These are phyloP conservation scores for Kuraishia borneana DNA, from an alignment of 805 yeast species.

Conservation along the genomic window DNA sequence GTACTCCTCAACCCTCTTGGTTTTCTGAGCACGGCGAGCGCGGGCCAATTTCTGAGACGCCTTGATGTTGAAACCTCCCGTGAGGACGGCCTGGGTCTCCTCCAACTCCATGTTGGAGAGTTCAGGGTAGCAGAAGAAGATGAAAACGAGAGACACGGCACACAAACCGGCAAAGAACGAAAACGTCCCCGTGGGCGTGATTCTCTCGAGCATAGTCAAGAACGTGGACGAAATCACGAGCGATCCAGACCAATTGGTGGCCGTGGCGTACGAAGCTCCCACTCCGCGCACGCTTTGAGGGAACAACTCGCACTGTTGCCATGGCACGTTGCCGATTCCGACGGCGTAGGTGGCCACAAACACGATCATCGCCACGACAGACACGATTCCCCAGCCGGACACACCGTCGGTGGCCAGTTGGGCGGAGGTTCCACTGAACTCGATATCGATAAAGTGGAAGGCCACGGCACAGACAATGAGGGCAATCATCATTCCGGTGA, in stretches of 20 bases:
- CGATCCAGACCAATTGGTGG: slow-evolving; percentile 94
- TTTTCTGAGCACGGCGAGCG: slow-evolving; percentile 17
- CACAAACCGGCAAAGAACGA: slow-evolving; percentile 81
- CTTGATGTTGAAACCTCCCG: slow-evolving; percentile 80
- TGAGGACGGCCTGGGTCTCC: slow-evolving; percentile 74
- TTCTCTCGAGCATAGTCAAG: slow-evolving; percentile 85
- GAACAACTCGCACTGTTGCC: slow-evolving; percentile 96
- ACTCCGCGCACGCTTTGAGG: slow-evolving; percentile 90
- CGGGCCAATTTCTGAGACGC: slow-evolving; percentile 46
- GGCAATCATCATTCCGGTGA: slow-evolving; percentile 77
- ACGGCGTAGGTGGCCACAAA: slow-evolving; percentile 87
- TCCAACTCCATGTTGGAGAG: slow-evolving; percentile 83
- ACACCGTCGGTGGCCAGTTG: slow-evolving; percentile 34
- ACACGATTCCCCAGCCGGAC: slow-evolving; percentile 79
- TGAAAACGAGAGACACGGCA: slow-evolving; percentile 58
- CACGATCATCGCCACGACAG: slow-evolving; percentile 75
- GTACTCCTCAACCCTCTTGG: neutral
- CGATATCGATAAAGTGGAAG: slow-evolving; percentile 72
- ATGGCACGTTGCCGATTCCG: slow-evolving; percentile 95
- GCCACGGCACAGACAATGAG: slow-evolving; percentile 79
- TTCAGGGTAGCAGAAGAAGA: slow-evolving; percentile 85
- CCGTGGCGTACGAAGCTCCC: slow-evolving; percentile 85
- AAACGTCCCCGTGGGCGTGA: slow-evolving; percentile 94
- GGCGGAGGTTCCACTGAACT: slow-evolving; percentile 36
- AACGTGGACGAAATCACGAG: slow-evolving; percentile 84